A percentile compares a stretch with the other conserved stretches of the same genome.
Evolutionary conservation across 2,329 filamentous ascomycete genomes (phyloP).

Genomic region (Fusarium napiforme): DNA sequence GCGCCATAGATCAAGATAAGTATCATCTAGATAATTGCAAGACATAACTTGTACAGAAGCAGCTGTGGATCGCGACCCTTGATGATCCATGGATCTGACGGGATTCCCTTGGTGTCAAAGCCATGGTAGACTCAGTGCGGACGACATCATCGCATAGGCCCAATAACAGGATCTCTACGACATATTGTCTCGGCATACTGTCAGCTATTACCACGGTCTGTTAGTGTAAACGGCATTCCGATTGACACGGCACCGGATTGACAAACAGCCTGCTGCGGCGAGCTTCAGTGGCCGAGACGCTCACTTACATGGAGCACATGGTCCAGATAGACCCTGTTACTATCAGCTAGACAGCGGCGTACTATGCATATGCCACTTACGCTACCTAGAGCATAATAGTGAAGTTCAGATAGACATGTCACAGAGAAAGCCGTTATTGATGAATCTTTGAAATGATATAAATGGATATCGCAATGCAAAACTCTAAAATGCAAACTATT

Average conservation of each 20-base stretch:
- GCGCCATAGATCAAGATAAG: fast-evolving
- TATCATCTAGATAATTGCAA: too few species aligned
- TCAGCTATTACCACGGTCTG: neutral
- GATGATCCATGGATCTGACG: neutral
- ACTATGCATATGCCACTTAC: too few species aligned
- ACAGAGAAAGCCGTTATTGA: neutral
- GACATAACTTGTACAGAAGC: neutral
- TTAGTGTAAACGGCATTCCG: fast-evolving
- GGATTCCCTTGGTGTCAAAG: too few species aligned
- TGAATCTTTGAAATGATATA: neutral
- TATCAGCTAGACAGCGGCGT: neutral
- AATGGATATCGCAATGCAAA: neutral
- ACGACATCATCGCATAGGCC: too few species aligned
- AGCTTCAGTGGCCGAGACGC: neutral
- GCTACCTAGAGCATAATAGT: neutral
- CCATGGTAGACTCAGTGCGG: too few species aligned
- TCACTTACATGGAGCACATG: neutral
- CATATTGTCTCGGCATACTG: too few species aligned
- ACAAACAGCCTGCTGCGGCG: neutral
- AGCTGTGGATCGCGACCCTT: neutral
- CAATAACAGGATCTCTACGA: too few species aligned
- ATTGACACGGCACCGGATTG: neutral
- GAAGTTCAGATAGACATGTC: neutral
- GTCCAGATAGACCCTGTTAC: neutral
- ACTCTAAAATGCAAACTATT: slow-evolving; percentile 1